Conservation (phyloP, 129 eudicot species). For the Pulicaria dysenterica region DNA sequence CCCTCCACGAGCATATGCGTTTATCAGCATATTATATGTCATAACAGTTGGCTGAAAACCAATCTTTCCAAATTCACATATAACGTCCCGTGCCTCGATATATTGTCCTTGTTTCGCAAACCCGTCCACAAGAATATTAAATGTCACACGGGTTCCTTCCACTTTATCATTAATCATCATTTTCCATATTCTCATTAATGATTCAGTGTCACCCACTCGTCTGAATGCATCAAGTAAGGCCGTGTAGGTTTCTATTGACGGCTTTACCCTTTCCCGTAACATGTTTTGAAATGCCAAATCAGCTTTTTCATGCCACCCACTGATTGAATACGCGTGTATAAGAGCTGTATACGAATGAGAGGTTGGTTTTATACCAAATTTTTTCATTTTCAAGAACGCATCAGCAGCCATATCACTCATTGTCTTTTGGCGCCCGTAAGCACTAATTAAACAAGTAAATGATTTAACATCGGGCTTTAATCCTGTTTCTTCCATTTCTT, state of each 20-base stretch:
- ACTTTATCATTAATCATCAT: slow-evolving; percentile 81
- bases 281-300: slow-evolving; percentile 69
- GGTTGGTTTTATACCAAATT: slow-evolving; percentile 72
- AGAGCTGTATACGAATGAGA: slow-evolving; percentile 90
- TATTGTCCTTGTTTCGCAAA: slow-evolving; percentile 89
- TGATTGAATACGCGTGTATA: slow-evolving; percentile 78
- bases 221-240: slow-evolving; percentile 83
- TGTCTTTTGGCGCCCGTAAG: slow-evolving; percentile 80
- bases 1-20: slow-evolving; percentile 92
- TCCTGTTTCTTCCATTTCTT: slow-evolving; percentile 70
- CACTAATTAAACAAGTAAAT: slow-evolving; percentile 79
- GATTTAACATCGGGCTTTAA: slow-evolving; percentile 76
- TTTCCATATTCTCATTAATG: slow-evolving; percentile 76
- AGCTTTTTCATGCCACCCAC: slow-evolving; percentile 92
- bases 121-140: slow-evolving; percentile 80
- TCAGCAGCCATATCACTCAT: slow-evolving; percentile 90
- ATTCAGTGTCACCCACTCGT: slow-evolving; percentile 81
- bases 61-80: slow-evolving; percentile 73
- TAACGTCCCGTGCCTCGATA: slow-evolving; percentile 82
- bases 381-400: slow-evolving; percentile 85
- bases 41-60: slow-evolving; percentile 82
- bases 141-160: slow-evolving; percentile 83
- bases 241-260: slow-evolving; percentile 84
- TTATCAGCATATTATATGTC: slow-evolving; percentile 93
- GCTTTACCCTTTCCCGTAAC: slow-evolving; percentile 71